Conservation (phyloP, 345 rosid genomes). For the Salix purpurea region DNA sequence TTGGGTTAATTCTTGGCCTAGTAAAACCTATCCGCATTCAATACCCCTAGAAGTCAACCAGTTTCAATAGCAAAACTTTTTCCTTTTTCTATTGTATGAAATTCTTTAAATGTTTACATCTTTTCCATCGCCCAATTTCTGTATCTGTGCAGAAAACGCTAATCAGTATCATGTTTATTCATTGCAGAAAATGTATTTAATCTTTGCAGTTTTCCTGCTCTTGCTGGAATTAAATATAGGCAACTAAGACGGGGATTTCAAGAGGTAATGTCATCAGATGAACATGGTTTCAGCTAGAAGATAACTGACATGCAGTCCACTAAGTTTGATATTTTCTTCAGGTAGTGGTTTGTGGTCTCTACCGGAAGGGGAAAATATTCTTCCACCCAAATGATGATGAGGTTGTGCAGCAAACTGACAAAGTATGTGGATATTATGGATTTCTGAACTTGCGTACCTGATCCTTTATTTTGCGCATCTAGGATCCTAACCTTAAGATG, state of each 20-base stretch:
- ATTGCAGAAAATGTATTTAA: conserved; percentile 93
- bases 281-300: conserved; percentile 4
- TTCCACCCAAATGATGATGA: conserved; percentile 90
- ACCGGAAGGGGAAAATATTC: conserved; percentile 60
- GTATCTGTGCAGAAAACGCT: conserved; percentile 21
- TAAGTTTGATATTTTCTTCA: conserved; percentile 28
- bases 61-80: background rate
- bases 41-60: background rate
- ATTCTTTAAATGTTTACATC: background rate
- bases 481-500: background rate
- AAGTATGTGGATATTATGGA: conserved; percentile 37
- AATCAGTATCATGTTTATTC: conserved; percentile 20
- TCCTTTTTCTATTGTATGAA: too few species aligned
- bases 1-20: background rate
- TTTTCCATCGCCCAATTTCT: conserved; percentile 2
- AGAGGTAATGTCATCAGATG: conserved; percentile 44
- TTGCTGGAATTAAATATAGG: conserved; percentile 62
- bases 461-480: background rate
- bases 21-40: background rate
- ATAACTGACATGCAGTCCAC: conserved; percentile 5
- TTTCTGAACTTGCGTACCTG: conserved; percentile 9
- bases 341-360: conserved; percentile 91
- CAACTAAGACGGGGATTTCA: conserved; percentile 67
- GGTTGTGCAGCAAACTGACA: conserved; percentile 59
- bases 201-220: conserved; percentile 71